phyloP scores from a whole-genome alignment of 2,329 filamentous ascomycete species.

The Onygenales sp. region DNA sequence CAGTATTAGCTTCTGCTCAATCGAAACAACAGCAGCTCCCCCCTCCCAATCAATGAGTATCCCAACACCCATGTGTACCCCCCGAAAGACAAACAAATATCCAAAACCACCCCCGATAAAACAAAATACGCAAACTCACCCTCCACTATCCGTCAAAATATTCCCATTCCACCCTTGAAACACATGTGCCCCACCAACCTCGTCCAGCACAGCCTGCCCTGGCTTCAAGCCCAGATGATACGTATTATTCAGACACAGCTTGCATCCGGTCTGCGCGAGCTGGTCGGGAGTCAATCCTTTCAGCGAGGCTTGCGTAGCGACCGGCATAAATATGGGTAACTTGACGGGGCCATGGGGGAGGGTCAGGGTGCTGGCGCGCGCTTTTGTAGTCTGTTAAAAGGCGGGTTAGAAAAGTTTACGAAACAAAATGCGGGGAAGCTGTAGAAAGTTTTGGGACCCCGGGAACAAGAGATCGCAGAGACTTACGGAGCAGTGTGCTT shows the following conservation, averaged over 20 bases:
- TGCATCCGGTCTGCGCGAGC: slow-evolving; percentile 78
- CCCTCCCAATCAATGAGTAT: background rate
- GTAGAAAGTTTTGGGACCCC: too few species aligned
- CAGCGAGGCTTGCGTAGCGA: slow-evolving; percentile 90
- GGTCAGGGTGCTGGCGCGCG: slow-evolving; percentile 75
- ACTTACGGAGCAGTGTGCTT: slow-evolving; percentile 71
- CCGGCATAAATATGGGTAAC: slow-evolving; percentile 95
- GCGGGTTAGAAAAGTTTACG: slow-evolving; percentile 3
- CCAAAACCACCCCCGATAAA: background rate
- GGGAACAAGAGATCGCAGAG: background rate
- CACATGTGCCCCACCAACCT: slow-evolving; percentile 84
- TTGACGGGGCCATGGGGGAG: slow-evolving; percentile 87
- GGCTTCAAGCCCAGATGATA: slow-evolving; percentile 95
- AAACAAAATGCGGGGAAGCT: background rate
- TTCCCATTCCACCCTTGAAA: slow-evolving; percentile 94
- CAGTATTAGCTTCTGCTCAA: background rate
- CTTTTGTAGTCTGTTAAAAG: slow-evolving; percentile 69
- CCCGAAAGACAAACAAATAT: background rate
- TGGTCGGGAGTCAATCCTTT: slow-evolving; percentile 93
- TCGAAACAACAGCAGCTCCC: background rate
- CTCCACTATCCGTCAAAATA: slow-evolving; percentile 64
- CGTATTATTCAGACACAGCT: slow-evolving; percentile 92
- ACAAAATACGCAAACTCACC: slow-evolving; percentile 24
- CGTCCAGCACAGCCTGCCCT: slow-evolving; percentile 78
- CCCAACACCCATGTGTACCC: background rate